Conservation (phyloP, 495 filamentous ascomycete species). For the Penicillium egyptiacum region DNA sequence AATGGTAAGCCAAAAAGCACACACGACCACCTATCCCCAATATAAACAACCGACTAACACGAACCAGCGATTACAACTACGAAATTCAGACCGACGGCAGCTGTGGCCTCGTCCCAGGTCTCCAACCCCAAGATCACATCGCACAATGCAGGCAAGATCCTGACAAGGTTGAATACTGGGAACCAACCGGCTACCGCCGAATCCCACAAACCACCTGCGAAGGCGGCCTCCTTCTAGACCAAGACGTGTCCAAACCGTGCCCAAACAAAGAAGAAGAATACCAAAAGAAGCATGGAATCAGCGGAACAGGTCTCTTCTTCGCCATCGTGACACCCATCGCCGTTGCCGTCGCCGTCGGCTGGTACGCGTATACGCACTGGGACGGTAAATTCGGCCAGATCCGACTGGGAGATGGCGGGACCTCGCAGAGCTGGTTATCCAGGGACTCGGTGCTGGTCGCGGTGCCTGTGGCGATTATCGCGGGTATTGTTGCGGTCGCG, state of each 20-base stretch:
- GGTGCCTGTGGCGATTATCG: constrained; percentile 75
- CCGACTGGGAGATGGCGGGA: constrained; percentile 66
- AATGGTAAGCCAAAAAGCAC: constrained; percentile 72
- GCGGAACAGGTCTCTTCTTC: constrained; percentile 80
- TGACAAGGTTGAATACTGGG: constrained; percentile 68
- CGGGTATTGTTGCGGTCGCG: constrained; percentile 72
- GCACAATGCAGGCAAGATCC: constrained; percentile 66
- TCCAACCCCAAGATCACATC: constrained; percentile 63
- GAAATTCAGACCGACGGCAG: constrained; percentile 70
- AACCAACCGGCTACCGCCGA: constrained; percentile 84
- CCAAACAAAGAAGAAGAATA: constrained; percentile 76
- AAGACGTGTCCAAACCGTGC: constrained; percentile 59
- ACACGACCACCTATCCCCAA: neutral
- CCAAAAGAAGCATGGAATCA: constrained; percentile 66
- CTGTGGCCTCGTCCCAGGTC: constrained; percentile 72
- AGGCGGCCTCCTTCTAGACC: constrained; percentile 71
- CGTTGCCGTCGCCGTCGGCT: constrained; percentile 70
- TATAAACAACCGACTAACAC: constrained; percentile 17
- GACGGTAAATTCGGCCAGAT: constrained; percentile 89
- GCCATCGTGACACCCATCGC: constrained; percentile 71
- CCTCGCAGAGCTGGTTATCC: constrained; percentile 52
- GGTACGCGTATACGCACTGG: constrained; percentile 84
- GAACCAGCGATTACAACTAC: constrained; percentile 86
- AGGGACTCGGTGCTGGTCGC: constrained; percentile 68
- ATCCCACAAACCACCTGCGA: constrained; percentile 84